Evolutionary conservation across 768 basidiomycete species (phyloP).

Genomic region (Mycena albidolilacea): DNA sequence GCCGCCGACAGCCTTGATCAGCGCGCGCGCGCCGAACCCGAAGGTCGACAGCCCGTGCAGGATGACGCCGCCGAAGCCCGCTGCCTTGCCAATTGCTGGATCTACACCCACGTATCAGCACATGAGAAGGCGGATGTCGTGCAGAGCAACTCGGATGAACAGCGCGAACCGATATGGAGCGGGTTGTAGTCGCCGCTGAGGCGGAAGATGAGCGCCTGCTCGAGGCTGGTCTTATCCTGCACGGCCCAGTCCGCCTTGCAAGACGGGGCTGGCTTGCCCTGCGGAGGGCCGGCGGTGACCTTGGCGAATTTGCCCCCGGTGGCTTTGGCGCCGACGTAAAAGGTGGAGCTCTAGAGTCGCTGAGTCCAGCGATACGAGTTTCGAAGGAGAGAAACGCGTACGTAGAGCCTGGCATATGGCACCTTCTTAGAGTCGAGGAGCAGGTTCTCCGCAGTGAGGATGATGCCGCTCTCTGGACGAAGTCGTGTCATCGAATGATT

Average conservation of each 20-base stretch:
- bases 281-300: constrained; percentile 70
- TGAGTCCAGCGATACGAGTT: background rate
- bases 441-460: constrained; percentile 73
- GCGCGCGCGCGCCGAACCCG: constrained; percentile 85
- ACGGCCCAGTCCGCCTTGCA: constrained; percentile 73
- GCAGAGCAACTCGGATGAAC: no score
- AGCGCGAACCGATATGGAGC: constrained; percentile 73
- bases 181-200: constrained; percentile 88
- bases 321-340: constrained; percentile 79
- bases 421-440: constrained; percentile 76
- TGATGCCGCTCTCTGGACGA: constrained; percentile 77
- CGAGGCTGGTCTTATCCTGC: constrained; percentile 72
- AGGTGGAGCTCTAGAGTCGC: constrained; percentile 67
- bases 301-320: constrained; percentile 77
- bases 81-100: constrained; percentile 75
- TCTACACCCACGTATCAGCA: constrained; percentile 58
- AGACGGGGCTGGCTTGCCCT: constrained; percentile 72
- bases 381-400: constrained; percentile 41
- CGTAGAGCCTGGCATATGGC: constrained; percentile 75
- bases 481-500: background rate
- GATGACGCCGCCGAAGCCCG: constrained; percentile 89
- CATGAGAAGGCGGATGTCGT: no score
- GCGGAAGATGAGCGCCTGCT: constrained; percentile 80
- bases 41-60: constrained; percentile 90
- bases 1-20: constrained; percentile 75